Base-by-base conservation (phyloP, 2,329 filamentous ascomycete genomes). In the Beauveria caledonica region DNA sequence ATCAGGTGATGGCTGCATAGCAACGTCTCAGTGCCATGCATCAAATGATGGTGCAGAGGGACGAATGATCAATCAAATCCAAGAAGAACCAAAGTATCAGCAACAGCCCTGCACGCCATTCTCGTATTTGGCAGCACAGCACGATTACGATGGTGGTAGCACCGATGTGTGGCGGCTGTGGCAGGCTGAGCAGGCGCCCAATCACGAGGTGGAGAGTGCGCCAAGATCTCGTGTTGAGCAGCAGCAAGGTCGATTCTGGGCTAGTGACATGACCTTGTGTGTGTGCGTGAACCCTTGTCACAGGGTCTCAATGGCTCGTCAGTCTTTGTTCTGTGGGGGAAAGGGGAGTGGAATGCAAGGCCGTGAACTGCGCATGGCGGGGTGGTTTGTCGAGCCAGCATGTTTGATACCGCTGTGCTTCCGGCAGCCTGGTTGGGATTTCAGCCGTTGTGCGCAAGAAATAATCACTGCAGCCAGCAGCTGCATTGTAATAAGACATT, bases 141-240 rank as follows among this genome's bases (percentile, higher is more conserved):
- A 40, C 29, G 25, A 25, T 39, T 13, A 45, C 25, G 49, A 45
- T 36, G 25, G 40, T 46, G 23, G 57, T 48, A 19, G 56, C 15
- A 59, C 27, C 33, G 36, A 52, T 42, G 46, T 2, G n/a, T 36
- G 57, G 48, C 48, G 56, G 36, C 36, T 51, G 29, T 25, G 19
- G 45, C 21, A 10, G 53, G 25, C 40, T n/a, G n/a, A 19, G 10
- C 36, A 46, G 49, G 45, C 46, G 48, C 10, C 57, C 57, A 59
- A 59, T 59, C 57, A 59, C 25, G 25, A 23, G 5, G 27, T 17
- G 5, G 15, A 9, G 17, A 17, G 48, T 19, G 15, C 57, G 57
- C 57, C 57, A 52, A 59, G 57, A 59, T 59, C 48, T 59, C 57
- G 57, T 59, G 57, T 59, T 53, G 39, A 46, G 49, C 39, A 59